Evolutionary conservation across 805 yeast species (phyloP), one percentile per base, ranked within the genome.

Genomic region (Saccharomyces eubayanus): DNA sequence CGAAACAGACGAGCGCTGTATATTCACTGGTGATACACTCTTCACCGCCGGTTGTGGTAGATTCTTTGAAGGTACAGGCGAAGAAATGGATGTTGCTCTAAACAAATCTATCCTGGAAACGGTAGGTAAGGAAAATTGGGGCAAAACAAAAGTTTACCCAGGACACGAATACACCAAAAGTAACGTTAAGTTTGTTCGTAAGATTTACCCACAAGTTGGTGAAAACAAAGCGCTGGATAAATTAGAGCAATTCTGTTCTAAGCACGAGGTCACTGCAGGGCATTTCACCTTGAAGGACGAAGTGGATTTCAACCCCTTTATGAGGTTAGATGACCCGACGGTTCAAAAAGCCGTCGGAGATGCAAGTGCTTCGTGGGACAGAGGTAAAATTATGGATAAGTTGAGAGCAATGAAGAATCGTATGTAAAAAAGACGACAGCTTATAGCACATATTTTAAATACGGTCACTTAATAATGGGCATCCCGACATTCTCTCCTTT

Each of bases 21-120:
- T 94, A 1, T 89, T 94, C 72, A 89, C 97, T 0, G 99, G 99
- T 11, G 99, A 94, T 70, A 94, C 99, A 0, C 74, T 94, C 47
- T 94, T 94, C 72, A 87, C 81, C 47, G 88, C 92, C 47, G 99
- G 99, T 2, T 91, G 97, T 68, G 99, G 99, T 12, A 77, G 98
- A 52, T 94, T 94, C 71, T 94, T 94, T 67, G 99, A 94, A 72
- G 99, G 99, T 2, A 75, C 78, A 10, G 90, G 91, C 0, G 72
- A 70, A 43, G 85, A 94, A 66, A 94, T 94, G 99, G 79, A 85
- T 60, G 57, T 61, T 1, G 79, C 96, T 0, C 75, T 94, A 62
- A 83, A 81, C 61, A 67, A 73, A 16, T 71, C 78, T 8, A 74
- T 94, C 56, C 75, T 92, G 51, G 92, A 95, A 0, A 70, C 73